Base-by-base conservation (phyloP, 2,329 filamentous ascomycete species). In the Chaetomium sp. region DNA sequence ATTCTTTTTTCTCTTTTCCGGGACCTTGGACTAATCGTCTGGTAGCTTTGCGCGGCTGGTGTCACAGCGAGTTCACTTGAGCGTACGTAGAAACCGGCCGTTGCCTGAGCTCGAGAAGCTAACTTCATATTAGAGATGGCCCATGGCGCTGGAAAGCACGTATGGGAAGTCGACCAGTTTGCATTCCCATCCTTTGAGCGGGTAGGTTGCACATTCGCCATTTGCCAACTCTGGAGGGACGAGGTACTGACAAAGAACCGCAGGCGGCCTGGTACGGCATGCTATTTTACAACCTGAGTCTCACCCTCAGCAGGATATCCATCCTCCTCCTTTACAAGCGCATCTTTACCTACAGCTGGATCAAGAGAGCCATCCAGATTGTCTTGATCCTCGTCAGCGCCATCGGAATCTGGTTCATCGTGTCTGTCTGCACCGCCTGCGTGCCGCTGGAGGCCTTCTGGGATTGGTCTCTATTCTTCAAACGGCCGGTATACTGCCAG, bases 361-460 rank as follows among this genome's bases (percentile, higher is more conserved):
- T 72, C 13, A 74, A 74, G 62, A 72, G 75, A 33, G 72, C 72
- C 16, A 73, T 72, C 51, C 68, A 71, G n/a, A 55, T 72, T 42
- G 64, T 71, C 16, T 51, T 76, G 10, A 66, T 70, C 13, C 59
- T 72, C 16, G 71, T 75, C 25, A 19, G 70, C 27, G 64, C 73
- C 35, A 67, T 70, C 19, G 71, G 72, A 6, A 64, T 72, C 10
- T 76, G 72, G 72, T 65, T 72, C 25, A 29, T 73, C 16, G 69
- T 68, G 8, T 68, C 72, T 1, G 70, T 73, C 12, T 73, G 67
- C 57, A 74, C 73, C 1, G 73, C 73, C 9, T 75, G 74, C 66
- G 65, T 74, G 8, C 74, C 74, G 23, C 68, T 76, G 9, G 63
- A 69, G n/a, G 73, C 73, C 0, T 75, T 73, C 38, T 76, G 74